Conservation (phyloP, 306 rosid genomes). For the Cyamopsis tetragonoloba region DNA sequence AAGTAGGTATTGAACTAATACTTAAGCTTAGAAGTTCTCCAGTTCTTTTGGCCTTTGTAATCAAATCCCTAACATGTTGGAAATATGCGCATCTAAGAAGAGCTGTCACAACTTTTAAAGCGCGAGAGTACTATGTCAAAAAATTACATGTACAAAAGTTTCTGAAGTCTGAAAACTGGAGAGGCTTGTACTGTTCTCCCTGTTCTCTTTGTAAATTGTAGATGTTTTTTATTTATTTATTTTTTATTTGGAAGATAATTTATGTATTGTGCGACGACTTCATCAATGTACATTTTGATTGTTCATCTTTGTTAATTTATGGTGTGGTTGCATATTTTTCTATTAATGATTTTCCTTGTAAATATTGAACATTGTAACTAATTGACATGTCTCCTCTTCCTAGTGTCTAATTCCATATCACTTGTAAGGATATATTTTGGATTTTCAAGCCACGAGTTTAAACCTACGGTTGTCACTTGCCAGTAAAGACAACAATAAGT, state of each 20-base stretch:
- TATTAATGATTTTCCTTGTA: background rate
- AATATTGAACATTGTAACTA: background rate
- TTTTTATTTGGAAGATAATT: constrained; percentile 15
- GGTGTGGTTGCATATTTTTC: background rate
- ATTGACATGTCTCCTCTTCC: background rate
- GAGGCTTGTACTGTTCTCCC: constrained; percentile 13
- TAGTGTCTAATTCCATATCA: background rate
- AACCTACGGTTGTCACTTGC: too few relatives aligned
- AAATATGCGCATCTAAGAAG: constrained; percentile 8
- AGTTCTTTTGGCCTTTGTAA: constrained; percentile 16
- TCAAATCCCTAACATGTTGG: background rate
- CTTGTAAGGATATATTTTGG: background rate
- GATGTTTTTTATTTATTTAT: too few relatives aligned
- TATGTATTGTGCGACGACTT: background rate
- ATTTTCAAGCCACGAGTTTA: background rate
- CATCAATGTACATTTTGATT: background rate
- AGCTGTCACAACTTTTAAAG: constrained; percentile 6
- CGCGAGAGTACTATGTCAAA: background rate
- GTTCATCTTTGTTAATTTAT: constrained; percentile 21
- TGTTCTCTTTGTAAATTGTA: constrained; percentile 2
- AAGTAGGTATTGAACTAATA: constrained; percentile 7
- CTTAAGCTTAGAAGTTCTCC: constrained; percentile 20
- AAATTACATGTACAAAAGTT: constrained; percentile 1
- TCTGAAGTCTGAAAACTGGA: constrained; percentile 13
- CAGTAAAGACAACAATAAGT: too few relatives aligned